Evolutionary conservation across 192 early-diverging fungal genomes (phyloP).

Genomic region (Haplosporangium gracile): DNA sequence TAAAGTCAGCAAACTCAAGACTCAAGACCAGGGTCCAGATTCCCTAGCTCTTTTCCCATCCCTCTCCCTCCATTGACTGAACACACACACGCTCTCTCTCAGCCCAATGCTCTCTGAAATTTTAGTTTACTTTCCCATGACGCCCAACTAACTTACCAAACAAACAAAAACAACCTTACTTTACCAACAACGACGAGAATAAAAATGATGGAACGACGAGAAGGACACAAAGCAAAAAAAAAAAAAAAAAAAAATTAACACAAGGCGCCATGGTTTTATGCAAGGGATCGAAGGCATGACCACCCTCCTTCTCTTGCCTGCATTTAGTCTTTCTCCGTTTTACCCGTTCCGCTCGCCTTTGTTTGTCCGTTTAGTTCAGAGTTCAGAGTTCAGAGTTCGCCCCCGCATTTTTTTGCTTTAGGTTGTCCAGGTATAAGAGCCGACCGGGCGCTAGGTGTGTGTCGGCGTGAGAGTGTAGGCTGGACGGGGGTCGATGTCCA

Average conservation of each 20-base stretch:
- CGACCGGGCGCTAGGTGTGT: background rate
- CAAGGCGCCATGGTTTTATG: background rate
- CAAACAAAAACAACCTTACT: too few species aligned
- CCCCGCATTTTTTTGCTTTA: background rate
- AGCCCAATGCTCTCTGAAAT: too few species aligned
- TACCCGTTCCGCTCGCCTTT: background rate
- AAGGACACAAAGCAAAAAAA: background rate
- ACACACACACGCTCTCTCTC: too few species aligned
- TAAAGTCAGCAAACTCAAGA: too few species aligned
- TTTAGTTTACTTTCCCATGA: too few species aligned
- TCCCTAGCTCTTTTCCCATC: too few species aligned
- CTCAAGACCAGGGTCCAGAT: too few species aligned
- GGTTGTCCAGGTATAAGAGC: background rate
- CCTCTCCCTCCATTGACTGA: too few species aligned
- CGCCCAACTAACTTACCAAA: too few species aligned
- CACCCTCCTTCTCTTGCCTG: background rate
- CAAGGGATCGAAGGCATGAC: conserved; percentile 5
- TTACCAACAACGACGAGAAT: too few species aligned
- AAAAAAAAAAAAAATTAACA: background rate
- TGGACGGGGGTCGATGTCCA: background rate
- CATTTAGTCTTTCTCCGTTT: too few species aligned
- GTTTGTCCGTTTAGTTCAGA: background rate
- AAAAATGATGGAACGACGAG: background rate
- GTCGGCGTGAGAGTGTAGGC: background rate
- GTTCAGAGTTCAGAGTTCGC: background rate